Base-by-base conservation (phyloP, 148 eudicot species). In the Diospyros lotus region DNA sequence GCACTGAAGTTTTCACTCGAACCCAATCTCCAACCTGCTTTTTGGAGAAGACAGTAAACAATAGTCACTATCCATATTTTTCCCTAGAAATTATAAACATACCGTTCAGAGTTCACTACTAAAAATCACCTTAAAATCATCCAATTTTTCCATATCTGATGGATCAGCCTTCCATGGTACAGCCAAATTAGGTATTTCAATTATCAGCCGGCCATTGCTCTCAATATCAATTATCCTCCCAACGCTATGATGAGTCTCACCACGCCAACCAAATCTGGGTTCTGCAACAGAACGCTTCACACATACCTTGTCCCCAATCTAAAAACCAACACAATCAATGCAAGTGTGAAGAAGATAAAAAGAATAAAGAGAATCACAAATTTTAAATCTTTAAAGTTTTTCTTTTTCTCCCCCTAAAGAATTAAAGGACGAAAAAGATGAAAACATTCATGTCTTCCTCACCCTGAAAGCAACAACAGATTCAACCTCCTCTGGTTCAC, bases 121-220 rank as follows among this genome's bases (percentile, higher is more conserved):
- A 56, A 50, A 79, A 12, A 63, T 50, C 89, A 93, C 98, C 96
- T 93, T 89, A 79, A 91, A 91, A 82, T 93, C 89, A 74, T 91
- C 98, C 82, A 93, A 82, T 77, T 93, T 93, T 83, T 93, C 98
- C 98, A 93, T 91, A 86, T 93, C 98, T 50, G 98, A 86, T 46
- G 98, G 92, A 85, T 93, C 98, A 76, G 98, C 98, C 80, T 93
- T 93, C 98, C 98, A 93, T 76, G 93, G 92, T 80, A 86, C 89
- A 52, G 96, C 92, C 74, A 96, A 85, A 76, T 91, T 89, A 65
- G 98, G 89, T 73, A 93, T 91, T 78, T 93, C 98, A 66, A 93
- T 84, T 63, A 93, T 86, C 80, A 93, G 78, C 46, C 88, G 94
- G 77, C 96, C 98, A 82, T 89, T 93, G 68, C 81, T 86, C 85